Evolutionary conservation across 176 grass and related monocot species (phyloP).

Genomic region (Dactylis glomerata): DNA sequence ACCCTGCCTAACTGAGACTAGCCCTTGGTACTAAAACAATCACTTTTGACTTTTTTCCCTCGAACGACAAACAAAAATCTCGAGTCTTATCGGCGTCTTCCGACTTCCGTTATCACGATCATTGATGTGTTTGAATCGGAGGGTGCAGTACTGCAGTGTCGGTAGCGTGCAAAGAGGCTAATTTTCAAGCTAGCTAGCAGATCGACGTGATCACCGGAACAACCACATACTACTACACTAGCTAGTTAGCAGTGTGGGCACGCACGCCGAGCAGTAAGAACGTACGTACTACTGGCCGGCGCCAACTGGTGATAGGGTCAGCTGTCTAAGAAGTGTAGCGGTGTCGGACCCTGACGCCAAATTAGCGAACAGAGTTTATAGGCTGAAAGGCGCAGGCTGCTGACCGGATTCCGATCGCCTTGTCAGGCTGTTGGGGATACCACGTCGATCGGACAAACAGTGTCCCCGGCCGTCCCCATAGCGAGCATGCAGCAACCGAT

Average conservation of each 20-base stretch:
- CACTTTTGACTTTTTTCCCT: conserved; percentile 25
- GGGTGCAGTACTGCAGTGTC: neutral
- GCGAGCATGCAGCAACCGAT: neutral
- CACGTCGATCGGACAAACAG: conserved; percentile 33
- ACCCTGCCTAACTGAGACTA: conserved; percentile 36
- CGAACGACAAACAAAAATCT: neutral
- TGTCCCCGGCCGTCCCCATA: conserved; percentile 17
- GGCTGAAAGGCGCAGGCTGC: conserved; percentile 20
- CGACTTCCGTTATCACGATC: conserved; percentile 12
- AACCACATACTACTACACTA: conserved; percentile 7
- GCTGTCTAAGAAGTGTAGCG: conserved; percentile 2
- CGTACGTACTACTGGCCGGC: neutral
- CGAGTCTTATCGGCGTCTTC: neutral
- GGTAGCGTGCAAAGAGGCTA: conserved; percentile 31
- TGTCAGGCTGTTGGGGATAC: conserved; percentile 41
- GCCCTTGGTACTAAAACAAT: neutral
- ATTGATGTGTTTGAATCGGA: conserved; percentile 12
- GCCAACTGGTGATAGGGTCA: neutral
- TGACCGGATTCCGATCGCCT: conserved; percentile 14
- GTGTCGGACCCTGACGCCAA: conserved; percentile 17
- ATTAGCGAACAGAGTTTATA: conserved; percentile 9
- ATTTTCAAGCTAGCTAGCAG: neutral
- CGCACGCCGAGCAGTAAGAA: neutral
- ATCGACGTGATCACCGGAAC: conserved; percentile 50
- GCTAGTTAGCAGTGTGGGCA: conserved; percentile 2